Percentiles rank a stretch among this genome's conserved stretches.
phyloP scores from a whole-genome alignment of 2,329 filamentous ascomycete species.

The Fusarium sp. region DNA sequence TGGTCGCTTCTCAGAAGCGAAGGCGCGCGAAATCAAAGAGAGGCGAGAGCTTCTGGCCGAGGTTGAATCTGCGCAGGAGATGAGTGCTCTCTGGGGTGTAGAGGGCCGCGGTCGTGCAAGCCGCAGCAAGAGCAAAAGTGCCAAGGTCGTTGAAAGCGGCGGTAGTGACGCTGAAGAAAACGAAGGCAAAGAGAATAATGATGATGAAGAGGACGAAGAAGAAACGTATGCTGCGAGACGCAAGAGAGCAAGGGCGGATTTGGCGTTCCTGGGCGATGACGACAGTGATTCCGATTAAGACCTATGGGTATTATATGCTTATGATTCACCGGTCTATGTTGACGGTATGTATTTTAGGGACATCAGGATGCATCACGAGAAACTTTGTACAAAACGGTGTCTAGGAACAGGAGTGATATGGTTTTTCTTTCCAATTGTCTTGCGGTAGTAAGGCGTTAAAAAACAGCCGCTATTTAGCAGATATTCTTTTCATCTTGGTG shows the following conservation, averaged over 20 bases:
- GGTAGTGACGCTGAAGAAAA: constrained; percentile 41
- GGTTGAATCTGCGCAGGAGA: constrained; percentile 84
- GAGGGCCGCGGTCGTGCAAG: constrained; percentile 54
- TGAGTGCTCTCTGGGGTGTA: constrained; percentile 80
- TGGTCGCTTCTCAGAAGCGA: constrained; percentile 85
- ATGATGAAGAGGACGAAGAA: constrained; percentile 42
- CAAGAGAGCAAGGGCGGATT: constrained; percentile 59
- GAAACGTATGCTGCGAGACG: constrained; percentile 56
- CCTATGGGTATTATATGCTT: background rate
- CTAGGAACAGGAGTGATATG: background rate
- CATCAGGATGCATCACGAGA: constrained; percentile 25
- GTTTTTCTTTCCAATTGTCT: constrained; percentile 6
- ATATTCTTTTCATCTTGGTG: constrained; percentile 1
- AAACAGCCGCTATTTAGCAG: constrained; percentile 15
- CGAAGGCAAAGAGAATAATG: constrained; percentile 31
- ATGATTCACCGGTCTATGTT: constrained; percentile 1
- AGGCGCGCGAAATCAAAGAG: constrained; percentile 88
- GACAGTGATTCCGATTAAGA: constrained; percentile 71
- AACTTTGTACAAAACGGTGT: constrained; percentile 23
- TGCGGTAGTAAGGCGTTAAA: constrained; percentile 21
- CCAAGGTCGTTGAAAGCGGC: constrained; percentile 47
- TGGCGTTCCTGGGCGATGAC: constrained; percentile 74
- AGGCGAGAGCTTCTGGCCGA: constrained; percentile 84
- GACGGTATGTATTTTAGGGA: constrained; percentile 2
- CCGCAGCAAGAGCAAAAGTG: constrained; percentile 46